Evolutionary conservation across 345 rosid species (phyloP).

Genomic region (Dovyalis caffra): DNA sequence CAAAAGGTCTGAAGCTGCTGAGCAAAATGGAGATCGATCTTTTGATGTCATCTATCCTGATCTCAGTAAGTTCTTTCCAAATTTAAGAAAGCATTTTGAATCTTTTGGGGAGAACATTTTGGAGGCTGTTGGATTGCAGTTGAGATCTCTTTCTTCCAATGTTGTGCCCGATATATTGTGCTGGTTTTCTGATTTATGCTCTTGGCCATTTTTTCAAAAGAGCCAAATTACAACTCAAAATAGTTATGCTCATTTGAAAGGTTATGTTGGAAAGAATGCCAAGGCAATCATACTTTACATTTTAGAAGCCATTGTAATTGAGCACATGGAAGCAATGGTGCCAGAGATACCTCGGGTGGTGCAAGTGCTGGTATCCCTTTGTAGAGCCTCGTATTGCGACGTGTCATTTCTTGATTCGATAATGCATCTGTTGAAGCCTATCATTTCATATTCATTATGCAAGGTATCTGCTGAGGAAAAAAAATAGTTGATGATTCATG

Average conservation of each 20-base stretch:
- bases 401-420: constrained; percentile 62
- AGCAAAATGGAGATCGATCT: constrained; percentile 37
- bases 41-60: constrained; percentile 63
- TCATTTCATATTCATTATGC: constrained; percentile 60
- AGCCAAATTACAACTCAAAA: constrained; percentile 27
- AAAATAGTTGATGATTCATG: constrained; percentile 47
- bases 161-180: constrained; percentile 68
- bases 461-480: constrained; percentile 57
- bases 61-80: constrained; percentile 63
- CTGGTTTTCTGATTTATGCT: constrained; percentile 78
- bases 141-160: constrained; percentile 57
- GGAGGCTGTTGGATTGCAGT: constrained; percentile 78
- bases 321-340: constrained; percentile 82
- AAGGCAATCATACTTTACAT: constrained; percentile 70
- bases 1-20: constrained; percentile 32
- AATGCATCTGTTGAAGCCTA: constrained; percentile 59
- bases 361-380: constrained; percentile 64
- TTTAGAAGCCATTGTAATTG: constrained; percentile 64
- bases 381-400: constrained; percentile 59
- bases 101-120: constrained; percentile 67
- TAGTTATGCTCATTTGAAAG: constrained; percentile 45
- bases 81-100: constrained; percentile 62
- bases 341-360: constrained; percentile 78
- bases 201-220: constrained; percentile 50
- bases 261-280: constrained; percentile 65